Base-by-base conservation (phyloP, 257 asterid species). In the Gentiana straminea region DNA sequence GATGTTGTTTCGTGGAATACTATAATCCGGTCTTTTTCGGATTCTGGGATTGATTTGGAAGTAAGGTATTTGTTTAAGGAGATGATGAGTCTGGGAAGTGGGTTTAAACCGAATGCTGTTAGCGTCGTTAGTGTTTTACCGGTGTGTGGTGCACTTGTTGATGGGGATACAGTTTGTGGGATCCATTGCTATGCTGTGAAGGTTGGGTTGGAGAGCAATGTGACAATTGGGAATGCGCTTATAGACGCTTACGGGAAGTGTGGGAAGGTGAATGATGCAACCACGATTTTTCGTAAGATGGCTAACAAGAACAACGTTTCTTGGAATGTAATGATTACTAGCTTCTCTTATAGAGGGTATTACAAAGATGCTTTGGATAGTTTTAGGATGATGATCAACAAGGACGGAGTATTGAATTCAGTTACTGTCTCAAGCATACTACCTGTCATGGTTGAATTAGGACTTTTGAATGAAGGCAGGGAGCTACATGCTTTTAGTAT, bases 1-100 rank as follows among this genome's bases (percentile, higher is more conserved):
- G 94, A 87, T 60, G 60, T 80, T 64, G 74, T 87, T 49, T 71
- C 96, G 0, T 84, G 96, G 96, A 87, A 84, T 52, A 78, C 89
- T 0, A 51, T 72, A 35, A 65, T 82, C 33, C 78, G 89, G 41
- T 72, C 70, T 2, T 82, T 68, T 34, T 68, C 84, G 0, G 82
- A 77, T 67, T 73, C 60, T 35, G 72, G 60, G 12, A 39, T 62
- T 62, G 51, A 56, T 51, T n/a, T 56, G 49, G 72, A 75, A 50
- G 75, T 81, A 3, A 10, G 82, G 58, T 55, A 44, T 35, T 60
- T 77, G 79, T 82, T 80, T 50, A 75, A 60, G 65, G 68, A 64
- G 52, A 73, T 80, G 94, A 62, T 77, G 50, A 45, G 32, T 11
- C 9, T 41, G 8, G 13, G 37, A 13, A 57, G 81, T 36, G 68